Evolutionary conservation across 2,329 filamentous ascomycete genomes (phyloP).

Genomic region (Xylaria sp.): DNA sequence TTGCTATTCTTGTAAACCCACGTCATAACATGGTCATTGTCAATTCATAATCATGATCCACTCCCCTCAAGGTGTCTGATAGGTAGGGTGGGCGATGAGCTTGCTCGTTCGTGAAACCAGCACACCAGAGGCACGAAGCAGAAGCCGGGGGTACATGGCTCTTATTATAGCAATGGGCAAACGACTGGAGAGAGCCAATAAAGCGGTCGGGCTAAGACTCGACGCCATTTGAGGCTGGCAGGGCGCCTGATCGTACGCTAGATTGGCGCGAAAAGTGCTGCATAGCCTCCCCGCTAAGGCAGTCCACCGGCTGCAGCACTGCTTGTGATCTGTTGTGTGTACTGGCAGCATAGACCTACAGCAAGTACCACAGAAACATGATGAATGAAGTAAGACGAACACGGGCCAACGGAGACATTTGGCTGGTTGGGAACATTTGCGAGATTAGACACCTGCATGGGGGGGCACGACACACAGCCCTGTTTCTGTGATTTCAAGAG

Average conservation of each 20-base stretch:
- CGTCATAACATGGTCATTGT: conserved; percentile 26
- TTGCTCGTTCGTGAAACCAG: conserved; percentile 5
- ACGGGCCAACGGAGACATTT: conserved; percentile 14
- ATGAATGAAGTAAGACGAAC: conserved; percentile 22
- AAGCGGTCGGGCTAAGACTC: not conserved
- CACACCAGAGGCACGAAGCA: conserved; percentile 2
- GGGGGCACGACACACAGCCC: conserved; percentile 14
- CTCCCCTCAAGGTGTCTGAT: not conserved
- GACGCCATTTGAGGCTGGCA: conserved; percentile 21
- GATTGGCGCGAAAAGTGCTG: conserved; percentile 13
- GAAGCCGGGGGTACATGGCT: conserved; percentile 1
- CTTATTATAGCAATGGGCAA: conserved; percentile 13
- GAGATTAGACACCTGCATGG: conserved; percentile 5
- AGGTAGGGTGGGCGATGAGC: not conserved
- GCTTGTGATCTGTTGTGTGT: conserved; percentile 1
- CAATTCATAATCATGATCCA: conserved; percentile 1
- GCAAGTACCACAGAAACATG: not conserved
- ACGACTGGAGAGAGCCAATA: not conserved
- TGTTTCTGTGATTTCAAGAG: not conserved
- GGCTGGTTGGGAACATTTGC: conserved; percentile 20
- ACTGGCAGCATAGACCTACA: not conserved
- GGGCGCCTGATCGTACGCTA: conserved; percentile 6
- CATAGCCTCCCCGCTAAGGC: conserved; percentile 32
- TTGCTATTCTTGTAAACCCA: conserved; percentile 6
- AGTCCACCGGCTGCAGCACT: conserved; percentile 21